phyloP scores from a whole-genome alignment of 441 rosid genomes.

The Adansonia madagascariensis region DNA sequence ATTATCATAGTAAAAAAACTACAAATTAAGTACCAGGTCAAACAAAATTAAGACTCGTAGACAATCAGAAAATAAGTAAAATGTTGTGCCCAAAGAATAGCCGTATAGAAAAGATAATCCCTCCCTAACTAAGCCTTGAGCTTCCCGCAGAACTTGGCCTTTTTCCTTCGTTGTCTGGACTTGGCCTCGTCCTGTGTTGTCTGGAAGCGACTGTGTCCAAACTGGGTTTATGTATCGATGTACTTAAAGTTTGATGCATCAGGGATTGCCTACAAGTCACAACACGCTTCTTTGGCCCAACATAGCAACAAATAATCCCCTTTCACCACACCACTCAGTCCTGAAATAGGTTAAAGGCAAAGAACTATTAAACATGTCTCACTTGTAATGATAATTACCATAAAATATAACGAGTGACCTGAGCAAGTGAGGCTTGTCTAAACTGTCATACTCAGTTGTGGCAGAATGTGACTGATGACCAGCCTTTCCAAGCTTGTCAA shows the following conservation, averaged over 20 bases:
- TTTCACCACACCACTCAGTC: constrained; percentile 63
- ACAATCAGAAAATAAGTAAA: neutral
- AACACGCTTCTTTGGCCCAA: constrained; percentile 68
- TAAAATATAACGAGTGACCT: neutral
- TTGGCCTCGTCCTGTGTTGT: constrained; percentile 57
- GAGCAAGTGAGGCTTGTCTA: neutral
- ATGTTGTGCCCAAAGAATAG: neutral
- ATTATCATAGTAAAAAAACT: neutral
- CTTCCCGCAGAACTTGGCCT: constrained; percentile 48
- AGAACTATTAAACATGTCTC: neutral
- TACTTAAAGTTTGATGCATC: constrained; percentile 61
- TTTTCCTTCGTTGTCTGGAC: too few species aligned
- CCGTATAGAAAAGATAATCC: neutral
- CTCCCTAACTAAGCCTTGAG: constrained; percentile 41
- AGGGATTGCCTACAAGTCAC: constrained; percentile 62
- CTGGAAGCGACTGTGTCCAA: constrained; percentile 60
- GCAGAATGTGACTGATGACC: constrained; percentile 63
- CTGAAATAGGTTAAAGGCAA: constrained; percentile 27
- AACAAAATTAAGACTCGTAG: neutral
- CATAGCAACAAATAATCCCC: constrained; percentile 61
- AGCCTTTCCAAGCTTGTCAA: constrained; percentile 61
- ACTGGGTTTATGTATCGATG: constrained; percentile 51
- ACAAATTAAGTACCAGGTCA: neutral
- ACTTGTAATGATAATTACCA: neutral
- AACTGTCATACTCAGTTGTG: constrained; percentile 65